phyloP scores from a whole-genome alignment of 108 stramenopile species.

The Cylindrotheca fusiformis region DNA sequence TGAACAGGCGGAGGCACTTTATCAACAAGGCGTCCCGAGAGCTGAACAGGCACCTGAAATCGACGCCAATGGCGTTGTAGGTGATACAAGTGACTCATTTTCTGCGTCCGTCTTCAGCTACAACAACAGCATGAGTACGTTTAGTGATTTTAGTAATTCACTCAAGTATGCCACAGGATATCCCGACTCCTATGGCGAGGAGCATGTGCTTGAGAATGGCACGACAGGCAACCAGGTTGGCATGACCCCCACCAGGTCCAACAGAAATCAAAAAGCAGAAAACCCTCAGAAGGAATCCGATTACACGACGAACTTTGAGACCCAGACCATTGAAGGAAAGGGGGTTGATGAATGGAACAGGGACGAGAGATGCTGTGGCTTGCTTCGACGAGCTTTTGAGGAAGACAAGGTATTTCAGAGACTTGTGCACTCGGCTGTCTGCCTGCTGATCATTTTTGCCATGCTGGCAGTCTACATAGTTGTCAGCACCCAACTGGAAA shows the following conservation, averaged over 20 bases:
- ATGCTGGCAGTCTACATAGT: background rate
- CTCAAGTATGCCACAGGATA: background rate
- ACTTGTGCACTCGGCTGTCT: background rate
- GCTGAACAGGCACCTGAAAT: background rate
- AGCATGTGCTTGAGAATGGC: background rate
- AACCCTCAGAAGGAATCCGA: background rate
- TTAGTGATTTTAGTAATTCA: background rate
- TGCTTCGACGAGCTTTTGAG: background rate
- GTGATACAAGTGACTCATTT: background rate
- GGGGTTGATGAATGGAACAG: background rate
- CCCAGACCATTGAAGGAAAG: background rate
- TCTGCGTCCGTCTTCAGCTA: background rate
- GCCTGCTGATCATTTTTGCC: background rate
- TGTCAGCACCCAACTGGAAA: background rate
- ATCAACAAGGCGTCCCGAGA: background rate
- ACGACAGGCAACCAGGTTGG: background rate
- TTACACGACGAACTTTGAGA: background rate
- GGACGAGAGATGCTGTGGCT: background rate
- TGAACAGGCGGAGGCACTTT: background rate
- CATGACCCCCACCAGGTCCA: background rate
- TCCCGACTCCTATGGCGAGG: background rate
- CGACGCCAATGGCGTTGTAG: background rate
- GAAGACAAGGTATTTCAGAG: background rate
- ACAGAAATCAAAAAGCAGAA: background rate
- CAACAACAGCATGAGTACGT: background rate